Evolutionary conservation across 2,329 filamentous ascomycete species (phyloP).

Genomic region (Hymenoscyphus occultus): DNA sequence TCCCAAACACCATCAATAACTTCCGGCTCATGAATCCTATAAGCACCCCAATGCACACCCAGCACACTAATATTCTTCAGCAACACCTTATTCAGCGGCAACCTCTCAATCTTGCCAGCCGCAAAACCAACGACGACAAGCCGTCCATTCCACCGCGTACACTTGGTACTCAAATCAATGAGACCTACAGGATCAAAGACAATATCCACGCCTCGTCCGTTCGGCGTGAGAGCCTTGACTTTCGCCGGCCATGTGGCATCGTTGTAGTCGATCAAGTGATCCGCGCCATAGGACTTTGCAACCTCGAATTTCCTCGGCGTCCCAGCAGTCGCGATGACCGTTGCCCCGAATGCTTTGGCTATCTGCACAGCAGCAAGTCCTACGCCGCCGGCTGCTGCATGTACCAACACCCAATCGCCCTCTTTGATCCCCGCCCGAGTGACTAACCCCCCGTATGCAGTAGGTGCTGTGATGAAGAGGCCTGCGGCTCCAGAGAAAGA

Average conservation of each 20-base stretch:
- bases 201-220: slow-evolving; percentile 72
- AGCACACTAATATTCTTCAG: slow-evolving; percentile 92
- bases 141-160: slow-evolving; percentile 88
- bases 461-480: slow-evolving; percentile 88
- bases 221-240: slow-evolving; percentile 76
- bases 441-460: slow-evolving; percentile 81
- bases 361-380: slow-evolving; percentile 90
- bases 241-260: slow-evolving; percentile 59
- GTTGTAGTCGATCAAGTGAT: slow-evolving; percentile 77
- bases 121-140: slow-evolving; percentile 89
- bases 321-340: slow-evolving; percentile 88
- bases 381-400: slow-evolving; percentile 89
- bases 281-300: slow-evolving; percentile 77
- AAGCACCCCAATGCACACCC: slow-evolving; percentile 89
- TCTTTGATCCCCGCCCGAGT: slow-evolving; percentile 71
- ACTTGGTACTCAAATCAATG: slow-evolving; percentile 84
- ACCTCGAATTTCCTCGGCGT: slow-evolving; percentile 76
- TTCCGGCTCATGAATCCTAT: slow-evolving; percentile 68
- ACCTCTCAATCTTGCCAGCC: slow-evolving; percentile 81
- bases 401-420: slow-evolving; percentile 84
- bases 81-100: slow-evolving; percentile 87
- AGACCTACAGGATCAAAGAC: slow-evolving; percentile 94
- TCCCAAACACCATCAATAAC: slow-evolving; percentile 74
- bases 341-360: slow-evolving; percentile 87
- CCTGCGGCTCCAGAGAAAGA: slow-evolving; percentile 81